Conservation (phyloP, 2,329 filamentous ascomycete species). For the Ophiostoma himal-ulmi region DNA sequence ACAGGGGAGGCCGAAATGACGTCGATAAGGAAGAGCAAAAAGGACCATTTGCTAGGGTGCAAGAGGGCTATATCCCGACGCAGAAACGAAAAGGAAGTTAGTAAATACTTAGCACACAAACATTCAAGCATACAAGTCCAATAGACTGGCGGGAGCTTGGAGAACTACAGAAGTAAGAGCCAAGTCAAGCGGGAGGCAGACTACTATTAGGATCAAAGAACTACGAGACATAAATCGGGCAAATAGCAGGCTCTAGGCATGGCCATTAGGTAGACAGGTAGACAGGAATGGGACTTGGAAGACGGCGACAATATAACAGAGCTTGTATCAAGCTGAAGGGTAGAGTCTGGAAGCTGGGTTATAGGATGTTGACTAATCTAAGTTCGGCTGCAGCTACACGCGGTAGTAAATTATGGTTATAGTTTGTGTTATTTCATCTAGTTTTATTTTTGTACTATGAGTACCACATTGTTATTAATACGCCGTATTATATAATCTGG, state of each 20-base stretch:
- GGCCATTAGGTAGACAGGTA: neutral
- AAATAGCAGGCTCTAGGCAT: neutral
- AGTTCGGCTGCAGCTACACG: neutral
- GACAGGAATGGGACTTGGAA: neutral
- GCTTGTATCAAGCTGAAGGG: neutral
- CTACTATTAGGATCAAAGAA: neutral
- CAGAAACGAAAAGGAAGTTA: neutral
- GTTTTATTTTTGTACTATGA: neutral
- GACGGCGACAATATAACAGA: neutral
- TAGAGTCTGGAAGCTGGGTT: neutral
- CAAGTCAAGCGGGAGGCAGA: neutral
- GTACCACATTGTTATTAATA: neutral
- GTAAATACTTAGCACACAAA: neutral
- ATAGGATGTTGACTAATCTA: neutral
- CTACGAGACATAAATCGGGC: neutral
- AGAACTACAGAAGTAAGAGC: neutral
- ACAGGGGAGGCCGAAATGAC: neutral
- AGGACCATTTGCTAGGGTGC: neutral
- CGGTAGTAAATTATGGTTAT: neutral
- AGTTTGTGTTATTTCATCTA: neutral
- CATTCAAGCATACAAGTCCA: neutral
- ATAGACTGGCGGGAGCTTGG: neutral
- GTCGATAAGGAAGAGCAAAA: neutral
- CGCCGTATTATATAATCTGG: neutral
- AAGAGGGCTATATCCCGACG: neutral